Evolutionary conservation across 2,329 filamentous ascomycete genomes (phyloP), one percentile per base, ranked within the genome.

Genomic region (Lanzia echinophila): DNA sequence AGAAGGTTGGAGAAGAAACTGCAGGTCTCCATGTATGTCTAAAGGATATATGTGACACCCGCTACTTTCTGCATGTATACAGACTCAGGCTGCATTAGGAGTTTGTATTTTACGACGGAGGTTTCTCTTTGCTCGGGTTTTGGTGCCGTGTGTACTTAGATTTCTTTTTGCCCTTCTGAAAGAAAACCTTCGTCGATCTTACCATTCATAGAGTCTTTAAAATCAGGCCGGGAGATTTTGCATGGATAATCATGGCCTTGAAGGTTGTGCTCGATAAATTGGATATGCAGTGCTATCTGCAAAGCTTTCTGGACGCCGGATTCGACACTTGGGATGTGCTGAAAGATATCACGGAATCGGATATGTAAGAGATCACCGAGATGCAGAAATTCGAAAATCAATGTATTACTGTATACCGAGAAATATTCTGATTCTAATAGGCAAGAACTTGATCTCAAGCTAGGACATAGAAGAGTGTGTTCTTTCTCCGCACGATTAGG

Each of bases 391-490:
- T 3, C 8, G 20, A 1, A n/a, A 28, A 24, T 15, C 6, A 53
- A 12, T 41, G 24, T 22, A n/a, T n/a, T n/a, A n/a, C n/a, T n/a
- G n/a, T n/a, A n/a, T n/a, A n/a, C n/a, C n/a, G n/a, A n/a, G n/a
- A n/a, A n/a, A n/a, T n/a, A n/a, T n/a, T n/a, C n/a, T 53, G 17
- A 53, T 6, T 6, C 17, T 24, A 7, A 7, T n/a, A 50, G 52
- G 39, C 13, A 54, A 28, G 32, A 44, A 15, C 38, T 54, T 7
- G 52, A 31, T 6, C 15, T 54, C 13, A 38, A 44, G 32, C 32
- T 54, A 1, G 46, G 52, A 12, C 52, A 50, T 13, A 24, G 47
- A 38, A 50, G 52, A 36, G 52, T 54, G 19, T 7, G 52, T 50
- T 12, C 32, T 36, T 6, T 36, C 3, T 20, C 13, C 24, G 47